phyloP scores from a whole-genome alignment of 1,139 yeast genomes.

The Lodderomyces elongisporus region DNA sequence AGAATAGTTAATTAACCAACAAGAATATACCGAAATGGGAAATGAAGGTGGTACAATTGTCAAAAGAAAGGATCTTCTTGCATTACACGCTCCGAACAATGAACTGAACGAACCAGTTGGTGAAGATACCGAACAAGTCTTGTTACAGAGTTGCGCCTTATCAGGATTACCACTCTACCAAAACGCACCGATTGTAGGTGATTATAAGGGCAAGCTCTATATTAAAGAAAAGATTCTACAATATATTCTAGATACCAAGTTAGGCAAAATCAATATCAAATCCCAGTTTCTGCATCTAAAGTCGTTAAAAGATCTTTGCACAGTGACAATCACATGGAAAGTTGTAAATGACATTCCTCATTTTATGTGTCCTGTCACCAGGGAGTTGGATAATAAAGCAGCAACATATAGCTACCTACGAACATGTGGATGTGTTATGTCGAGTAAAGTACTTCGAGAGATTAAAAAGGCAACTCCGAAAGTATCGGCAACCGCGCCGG shows the following conservation, averaged over 20 bases:
- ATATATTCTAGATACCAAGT: slow-evolving; percentile 38
- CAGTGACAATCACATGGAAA: slow-evolving; percentile 24
- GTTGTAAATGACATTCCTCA: slow-evolving; percentile 15
- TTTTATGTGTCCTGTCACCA: slow-evolving; percentile 51
- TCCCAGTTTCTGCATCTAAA: slow-evolving; percentile 36
- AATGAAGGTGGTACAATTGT: slow-evolving; percentile 52
- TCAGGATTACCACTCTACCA: slow-evolving; percentile 24
- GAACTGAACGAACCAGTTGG: background rate
- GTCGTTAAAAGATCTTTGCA: slow-evolving; percentile 26
- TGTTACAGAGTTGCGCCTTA: slow-evolving; percentile 20
- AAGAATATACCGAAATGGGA: too few relatives aligned
- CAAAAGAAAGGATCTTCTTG: slow-evolving; percentile 37
- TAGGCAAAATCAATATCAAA: slow-evolving; percentile 6
- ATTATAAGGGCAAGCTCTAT: slow-evolving; percentile 64
- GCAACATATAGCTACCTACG: slow-evolving; percentile 25
- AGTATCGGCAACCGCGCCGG: background rate
- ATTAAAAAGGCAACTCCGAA: slow-evolving; percentile 8
- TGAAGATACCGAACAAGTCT: slow-evolving; percentile 23
- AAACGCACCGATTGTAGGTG: slow-evolving; percentile 54
- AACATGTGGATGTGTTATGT: slow-evolving; percentile 40
- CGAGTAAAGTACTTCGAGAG: slow-evolving; percentile 20
- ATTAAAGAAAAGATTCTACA: slow-evolving; percentile 65
- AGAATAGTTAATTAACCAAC: too few relatives aligned
- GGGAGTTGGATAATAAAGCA: slow-evolving; percentile 18
- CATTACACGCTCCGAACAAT: slow-evolving; percentile 17